These are phyloP conservation scores for Peniophora sp. DNA, from an alignment of 1,284 basidiomycete genomes.

Conservation along the genomic window DNA sequence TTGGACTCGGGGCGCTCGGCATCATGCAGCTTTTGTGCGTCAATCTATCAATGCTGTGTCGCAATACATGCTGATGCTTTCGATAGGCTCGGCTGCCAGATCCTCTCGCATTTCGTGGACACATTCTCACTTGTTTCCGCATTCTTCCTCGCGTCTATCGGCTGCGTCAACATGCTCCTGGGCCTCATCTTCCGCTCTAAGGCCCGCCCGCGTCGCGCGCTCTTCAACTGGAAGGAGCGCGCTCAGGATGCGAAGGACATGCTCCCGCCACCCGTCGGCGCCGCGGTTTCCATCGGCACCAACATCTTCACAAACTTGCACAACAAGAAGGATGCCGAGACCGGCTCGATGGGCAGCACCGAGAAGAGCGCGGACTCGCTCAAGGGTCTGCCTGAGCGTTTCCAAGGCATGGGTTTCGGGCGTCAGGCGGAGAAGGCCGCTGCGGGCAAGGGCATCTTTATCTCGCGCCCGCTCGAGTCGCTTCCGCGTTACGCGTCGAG, in stretches of 20 bases:
- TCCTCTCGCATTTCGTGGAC: slow-evolving; percentile 76
- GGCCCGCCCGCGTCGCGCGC: slow-evolving; percentile 52
- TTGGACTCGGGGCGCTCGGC: slow-evolving; percentile 78
- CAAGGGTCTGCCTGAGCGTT: slow-evolving; percentile 14
- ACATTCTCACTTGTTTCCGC: slow-evolving; percentile 77
- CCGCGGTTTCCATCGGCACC: slow-evolving; percentile 20
- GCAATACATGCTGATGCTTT: too few relatives aligned
- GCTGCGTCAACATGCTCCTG: slow-evolving; percentile 75
- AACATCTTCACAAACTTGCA: slow-evolving; percentile 20
- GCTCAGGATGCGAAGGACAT: slow-evolving; percentile 43
- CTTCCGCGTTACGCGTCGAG: slow-evolving; percentile 41
- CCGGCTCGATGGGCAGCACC: slow-evolving; percentile 5
- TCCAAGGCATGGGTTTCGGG: slow-evolving; percentile 65
- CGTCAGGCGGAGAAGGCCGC: slow-evolving; percentile 71
- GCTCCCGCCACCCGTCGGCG: slow-evolving; percentile 39
- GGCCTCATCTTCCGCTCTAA: slow-evolving; percentile 65
- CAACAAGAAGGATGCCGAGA: slow-evolving; percentile 8
- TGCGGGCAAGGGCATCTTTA: slow-evolving; percentile 49
- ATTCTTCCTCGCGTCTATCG: slow-evolving; percentile 82
- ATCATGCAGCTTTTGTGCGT: slow-evolving; percentile 74
- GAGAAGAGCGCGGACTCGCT: slow-evolving; percentile 16
- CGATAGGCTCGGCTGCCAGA: slow-evolving; percentile 70
- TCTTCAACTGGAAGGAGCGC: slow-evolving; percentile 53
- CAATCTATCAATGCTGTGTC: too few relatives aligned
- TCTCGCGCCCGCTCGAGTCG: slow-evolving; percentile 47